Conservation (phyloP, 2,329 filamentous ascomycete species). For the Clonostachys chloroleuca region DNA sequence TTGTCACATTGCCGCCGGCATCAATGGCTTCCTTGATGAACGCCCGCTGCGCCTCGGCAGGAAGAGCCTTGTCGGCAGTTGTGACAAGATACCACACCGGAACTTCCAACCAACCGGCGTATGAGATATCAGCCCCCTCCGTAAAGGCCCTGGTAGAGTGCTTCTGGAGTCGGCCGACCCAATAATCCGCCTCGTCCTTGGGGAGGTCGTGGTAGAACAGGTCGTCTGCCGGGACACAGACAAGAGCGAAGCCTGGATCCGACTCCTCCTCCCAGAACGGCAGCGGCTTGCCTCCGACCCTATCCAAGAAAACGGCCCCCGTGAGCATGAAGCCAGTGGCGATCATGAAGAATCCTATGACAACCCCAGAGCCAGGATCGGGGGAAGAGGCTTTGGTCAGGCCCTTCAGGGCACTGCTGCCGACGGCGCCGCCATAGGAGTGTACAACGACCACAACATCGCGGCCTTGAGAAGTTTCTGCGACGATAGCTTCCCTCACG, state of each 20-base stretch:
- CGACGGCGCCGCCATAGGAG: conserved; percentile 43
- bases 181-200: conserved; percentile 31
- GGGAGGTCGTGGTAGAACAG: conserved; percentile 47
- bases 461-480: conserved; percentile 11
- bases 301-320: conserved; percentile 32
- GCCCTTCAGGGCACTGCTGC: conserved; percentile 37
- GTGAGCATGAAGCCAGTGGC: conserved; percentile 34
- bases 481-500: too few relatives aligned
- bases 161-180: conserved; percentile 29
- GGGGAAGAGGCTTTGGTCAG: conserved; percentile 15
- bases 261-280: conserved; percentile 31
- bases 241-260: conserved; percentile 31
- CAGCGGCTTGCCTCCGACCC: conserved; percentile 32
- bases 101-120: conserved; percentile 42
- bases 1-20: conserved; percentile 25
- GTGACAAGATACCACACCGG: conserved; percentile 41
- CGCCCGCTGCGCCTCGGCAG: conserved; percentile 29
- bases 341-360: conserved; percentile 37
- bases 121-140: conserved; percentile 34
- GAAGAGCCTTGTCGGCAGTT: conserved; percentile 30
- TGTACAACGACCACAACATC: conserved; percentile 42
- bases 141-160: conserved; percentile 37
- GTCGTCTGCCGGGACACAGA: conserved; percentile 27
- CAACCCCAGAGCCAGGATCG: conserved; percentile 18
- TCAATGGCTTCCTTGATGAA: conserved; percentile 28